Percentiles rank a stretch among this genome's conserved stretches.
These are phyloP conservation scores for Prunus fruticosa DNA, from an alignment of 306 rosid genomes.

Conservation along the genomic window DNA sequence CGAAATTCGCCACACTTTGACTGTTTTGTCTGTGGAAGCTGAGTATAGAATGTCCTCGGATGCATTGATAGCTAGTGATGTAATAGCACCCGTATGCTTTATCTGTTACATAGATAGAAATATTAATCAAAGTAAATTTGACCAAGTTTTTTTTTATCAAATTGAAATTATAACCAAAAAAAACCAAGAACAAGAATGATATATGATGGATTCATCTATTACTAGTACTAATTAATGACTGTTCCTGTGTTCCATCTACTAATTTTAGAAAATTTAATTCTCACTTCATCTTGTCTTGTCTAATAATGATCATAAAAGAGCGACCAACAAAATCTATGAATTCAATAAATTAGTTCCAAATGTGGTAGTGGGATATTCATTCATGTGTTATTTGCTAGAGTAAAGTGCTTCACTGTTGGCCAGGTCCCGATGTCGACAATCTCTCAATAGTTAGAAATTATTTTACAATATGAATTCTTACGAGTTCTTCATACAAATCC, in stretches of 20 bases:
- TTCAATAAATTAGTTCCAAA: slow-evolving; percentile 9
- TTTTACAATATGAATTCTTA: not conserved
- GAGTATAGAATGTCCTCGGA: slow-evolving; percentile 80
- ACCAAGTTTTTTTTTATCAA: not conserved
- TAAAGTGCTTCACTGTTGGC: not conserved
- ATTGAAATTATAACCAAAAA: not conserved
- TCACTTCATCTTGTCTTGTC: slow-evolving; percentile 9
- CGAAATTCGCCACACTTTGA: slow-evolving; percentile 79
- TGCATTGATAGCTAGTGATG: slow-evolving; percentile 73
- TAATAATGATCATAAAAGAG: slow-evolving; percentile 25
- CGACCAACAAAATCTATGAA: slow-evolving; percentile 19
- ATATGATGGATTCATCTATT: too few species aligned
- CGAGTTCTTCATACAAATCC: not conserved
- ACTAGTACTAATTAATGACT: not conserved
- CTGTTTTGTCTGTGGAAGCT: slow-evolving; percentile 77
- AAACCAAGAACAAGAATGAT: not conserved
- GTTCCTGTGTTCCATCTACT: not conserved
- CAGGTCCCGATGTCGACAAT: not conserved
- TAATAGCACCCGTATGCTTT: slow-evolving; percentile 75
- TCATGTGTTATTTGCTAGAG: not conserved
- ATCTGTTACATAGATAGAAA: slow-evolving; percentile 29
- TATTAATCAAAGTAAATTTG: not conserved
- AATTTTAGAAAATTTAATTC: not conserved
- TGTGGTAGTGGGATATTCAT: not conserved
- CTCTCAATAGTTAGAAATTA: not conserved